Evolutionary conservation across 768 basidiomycete species (phyloP), one percentile per base, ranked within the genome.

Genomic region (Boletus subcaerulescens): DNA sequence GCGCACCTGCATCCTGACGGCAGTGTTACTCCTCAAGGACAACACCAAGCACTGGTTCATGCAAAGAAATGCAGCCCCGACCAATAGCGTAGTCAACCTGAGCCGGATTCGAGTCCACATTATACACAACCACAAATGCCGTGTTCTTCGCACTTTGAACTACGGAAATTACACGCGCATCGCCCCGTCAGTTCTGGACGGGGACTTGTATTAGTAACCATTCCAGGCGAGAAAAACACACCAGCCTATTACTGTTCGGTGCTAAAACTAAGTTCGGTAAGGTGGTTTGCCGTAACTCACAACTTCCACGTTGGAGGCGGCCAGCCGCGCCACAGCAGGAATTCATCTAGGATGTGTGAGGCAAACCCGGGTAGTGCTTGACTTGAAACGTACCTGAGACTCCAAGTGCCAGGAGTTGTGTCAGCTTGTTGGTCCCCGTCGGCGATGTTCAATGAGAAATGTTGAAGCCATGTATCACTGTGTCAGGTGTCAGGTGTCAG

Each of bases 121-220:
- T 12, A 22, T 35, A 32, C 22, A 31, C 38, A 35, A 42, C 24
- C 0, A 31, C 32, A 18, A 15, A 41, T 44, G 31, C 53, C 45
- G 29, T n/a, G 24, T 33, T 42, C 29, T 43, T 47, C 50, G 29
- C 40, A 42, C 29, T 46, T 29, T 33, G 43, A 44, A 26, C 10
- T 22, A 17, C 66, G 66, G 65, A 68, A 53, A 66, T 68, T 65
- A 62, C 53, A 38, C 26, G 38, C 15, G 46, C 52, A 61, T 52
- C 53, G 54, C 61, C 64, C 14, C 55, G 49, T 42, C 35, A 45
- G n/a, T 41, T 46, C 59, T 33, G 44, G 57, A 60, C 24, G 32
- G 38, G 38, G 14, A 35, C 10, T 10, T n/a, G n/a, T n/a, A n/a
- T n/a, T n/a, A n/a, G 33, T 14, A 35, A 48, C 49, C 47, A 50